phyloP scores from a whole-genome alignment of 768 basidiomycete species.

The Pisolithus tinctorius region DNA sequence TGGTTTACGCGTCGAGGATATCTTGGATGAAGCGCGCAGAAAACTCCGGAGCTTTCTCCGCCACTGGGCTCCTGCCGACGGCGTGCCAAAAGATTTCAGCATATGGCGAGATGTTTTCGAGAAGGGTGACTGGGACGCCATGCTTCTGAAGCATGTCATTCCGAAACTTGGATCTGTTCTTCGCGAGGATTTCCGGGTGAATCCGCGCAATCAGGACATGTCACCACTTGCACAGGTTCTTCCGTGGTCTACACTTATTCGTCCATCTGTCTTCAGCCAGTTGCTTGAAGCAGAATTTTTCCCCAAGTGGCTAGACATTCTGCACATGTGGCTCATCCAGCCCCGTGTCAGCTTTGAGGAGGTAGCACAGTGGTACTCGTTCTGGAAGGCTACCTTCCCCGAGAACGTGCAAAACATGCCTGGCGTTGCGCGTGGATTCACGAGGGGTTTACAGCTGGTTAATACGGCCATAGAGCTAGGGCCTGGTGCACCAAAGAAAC shows the following conservation, averaged over 20 bases:
- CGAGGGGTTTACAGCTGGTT: conserved; percentile 87
- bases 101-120: conserved; percentile 87
- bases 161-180: conserved; percentile 83
- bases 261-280: conserved; percentile 71
- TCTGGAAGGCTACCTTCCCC: conserved; percentile 80
- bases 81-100: conserved; percentile 65
- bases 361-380: conserved; percentile 88
- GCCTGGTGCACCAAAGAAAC: conserved; percentile 58
- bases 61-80: conserved; percentile 65
- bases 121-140: conserved; percentile 79
- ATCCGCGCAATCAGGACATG: conserved; percentile 89
- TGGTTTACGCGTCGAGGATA: conserved; percentile 72
- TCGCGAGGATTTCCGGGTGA: conserved; percentile 82
- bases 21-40: conserved; percentile 82
- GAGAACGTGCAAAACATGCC: conserved; percentile 59
- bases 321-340: conserved; percentile 91
- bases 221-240: conserved; percentile 68
- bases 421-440: conserved; percentile 75
- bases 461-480: conserved; percentile 89
- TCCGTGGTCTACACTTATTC: conserved; percentile 69
- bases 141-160: conserved; percentile 85
- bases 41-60: conserved; percentile 78
- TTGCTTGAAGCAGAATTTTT: conserved; percentile 90
- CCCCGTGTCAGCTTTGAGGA: conserved; percentile 85
- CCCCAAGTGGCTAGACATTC: conserved; percentile 91